Percentiles rank a stretch among this genome's conserved stretches.
These are phyloP conservation scores for Trichomonas tenax DNA, from an alignment of 208 protist genomes.

Conservation along the genomic window DNA sequence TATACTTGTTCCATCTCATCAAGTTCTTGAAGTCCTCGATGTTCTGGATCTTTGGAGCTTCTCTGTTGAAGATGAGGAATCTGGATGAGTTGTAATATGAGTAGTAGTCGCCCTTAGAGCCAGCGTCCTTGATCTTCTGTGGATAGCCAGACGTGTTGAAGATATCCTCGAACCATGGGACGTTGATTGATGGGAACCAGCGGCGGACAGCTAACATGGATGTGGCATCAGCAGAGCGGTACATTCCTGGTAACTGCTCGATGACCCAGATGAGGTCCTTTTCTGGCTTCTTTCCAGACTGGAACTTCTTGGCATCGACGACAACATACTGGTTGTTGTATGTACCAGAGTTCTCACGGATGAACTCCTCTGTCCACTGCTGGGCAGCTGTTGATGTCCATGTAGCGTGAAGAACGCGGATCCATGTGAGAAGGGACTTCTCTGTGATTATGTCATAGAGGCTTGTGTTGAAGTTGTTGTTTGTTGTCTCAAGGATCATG, in stretches of 20 bases:
- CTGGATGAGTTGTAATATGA: not conserved
- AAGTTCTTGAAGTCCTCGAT: not conserved
- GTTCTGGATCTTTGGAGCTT: not conserved
- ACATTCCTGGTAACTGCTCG: not conserved
- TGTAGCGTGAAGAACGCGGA: not conserved
- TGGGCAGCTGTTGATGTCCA: not conserved
- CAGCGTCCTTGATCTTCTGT: not conserved
- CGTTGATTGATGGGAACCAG: not conserved
- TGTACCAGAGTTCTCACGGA: not conserved
- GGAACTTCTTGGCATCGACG: not conserved
- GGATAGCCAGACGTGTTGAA: not conserved
- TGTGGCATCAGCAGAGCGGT: not conserved
- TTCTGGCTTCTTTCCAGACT: not conserved
- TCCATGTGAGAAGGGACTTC: not conserved
- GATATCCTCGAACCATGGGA: not conserved
- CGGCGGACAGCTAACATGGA: not conserved
- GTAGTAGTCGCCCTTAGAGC: not conserved
- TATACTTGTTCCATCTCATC: not conserved
- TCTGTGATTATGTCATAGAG: constrained; percentile 30
- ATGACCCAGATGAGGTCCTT: not conserved
- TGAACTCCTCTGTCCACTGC: not conserved
- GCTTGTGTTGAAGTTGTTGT: constrained; percentile 40
- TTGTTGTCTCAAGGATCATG: constrained; percentile 55
- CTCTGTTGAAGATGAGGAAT: not conserved
- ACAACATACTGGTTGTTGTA: constrained; percentile 23